Evolutionary conservation across 2,329 filamentous ascomycete genomes (phyloP).

Genomic region (Zarea fungicola): DNA sequence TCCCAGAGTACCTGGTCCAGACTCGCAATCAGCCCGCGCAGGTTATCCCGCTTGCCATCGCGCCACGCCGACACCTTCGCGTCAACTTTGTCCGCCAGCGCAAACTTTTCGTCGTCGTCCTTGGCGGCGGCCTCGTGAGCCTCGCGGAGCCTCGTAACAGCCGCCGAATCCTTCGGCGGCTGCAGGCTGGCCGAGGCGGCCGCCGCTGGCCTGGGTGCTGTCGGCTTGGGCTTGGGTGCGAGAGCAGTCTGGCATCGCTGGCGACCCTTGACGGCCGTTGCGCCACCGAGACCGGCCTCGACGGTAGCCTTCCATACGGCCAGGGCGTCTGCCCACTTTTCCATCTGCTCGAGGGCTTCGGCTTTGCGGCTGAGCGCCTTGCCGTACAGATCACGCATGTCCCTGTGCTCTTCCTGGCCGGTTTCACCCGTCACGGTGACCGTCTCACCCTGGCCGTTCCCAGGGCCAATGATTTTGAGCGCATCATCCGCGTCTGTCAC

Average conservation of each 20-base stretch:
- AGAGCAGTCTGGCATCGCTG: constrained; percentile 85
- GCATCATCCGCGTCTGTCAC: constrained; percentile 80
- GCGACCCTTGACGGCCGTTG: constrained; percentile 76
- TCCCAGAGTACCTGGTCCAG: constrained; percentile 89
- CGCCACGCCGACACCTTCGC: constrained; percentile 75
- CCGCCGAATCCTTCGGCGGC: constrained; percentile 58
- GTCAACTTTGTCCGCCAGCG: constrained; percentile 79
- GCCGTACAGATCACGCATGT: constrained; percentile 89
- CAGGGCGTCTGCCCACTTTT: constrained; percentile 84
- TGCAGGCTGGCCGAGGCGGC: constrained; percentile 32
- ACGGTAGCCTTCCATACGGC: constrained; percentile 77
- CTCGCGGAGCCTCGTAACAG: constrained; percentile 74
- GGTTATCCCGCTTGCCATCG: constrained; percentile 85
- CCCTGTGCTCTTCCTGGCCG: constrained; percentile 59
- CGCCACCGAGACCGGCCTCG: constrained; percentile 78
- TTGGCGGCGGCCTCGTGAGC: constrained; percentile 82
- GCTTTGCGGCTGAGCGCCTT: constrained; percentile 94
- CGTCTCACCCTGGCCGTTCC: constrained; percentile 72
- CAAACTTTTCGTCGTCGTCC: constrained; percentile 90
- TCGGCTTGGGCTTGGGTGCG: constrained; percentile 60
- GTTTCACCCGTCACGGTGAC: constrained; percentile 62
- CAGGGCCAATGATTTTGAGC: constrained; percentile 71
- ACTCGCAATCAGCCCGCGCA: constrained; percentile 80
- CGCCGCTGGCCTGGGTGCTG: constrained; percentile 39
- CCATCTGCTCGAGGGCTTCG: constrained; percentile 91